Base-by-base conservation (phyloP, 2,329 filamentous ascomycete genomes). In the Penicillium sp. region DNA sequence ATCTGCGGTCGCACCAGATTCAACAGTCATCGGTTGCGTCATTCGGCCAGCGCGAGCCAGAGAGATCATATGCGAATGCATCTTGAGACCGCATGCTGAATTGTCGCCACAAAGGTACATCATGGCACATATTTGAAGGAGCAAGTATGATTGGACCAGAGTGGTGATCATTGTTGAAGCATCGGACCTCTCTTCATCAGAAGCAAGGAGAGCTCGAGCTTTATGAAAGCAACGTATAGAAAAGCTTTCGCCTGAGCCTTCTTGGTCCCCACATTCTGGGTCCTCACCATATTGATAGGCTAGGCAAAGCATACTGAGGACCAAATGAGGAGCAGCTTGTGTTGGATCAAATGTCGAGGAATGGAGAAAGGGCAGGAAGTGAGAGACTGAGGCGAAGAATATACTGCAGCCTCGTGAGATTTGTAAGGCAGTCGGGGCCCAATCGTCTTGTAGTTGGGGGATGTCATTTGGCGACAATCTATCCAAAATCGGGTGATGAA, bases 91-190 rank as follows among this genome's bases (percentile, higher is more conserved):
- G 24, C 68, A 69, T 2, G 65, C 60, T 0, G 74, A 76, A 47
- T 71, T 61, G 1, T 66, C 56, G 0, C 74, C 73, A 56, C 74
- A 76, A 24, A 77, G 67, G 52, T 77, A 78, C 67, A 78, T 72
- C 68, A 77, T 77, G n/a, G 75, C 69, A 50, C 67, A 76, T 8
- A 77, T 71, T 48, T 78, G 68, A 2, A 78, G 69, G 7, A 79
- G 61, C 2, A 77, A 54, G 29, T 75, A 74, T 3, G 73, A 61
- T 53, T 79, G 76, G 0, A 78, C 67, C 14, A 73, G 56, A 5
- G 62, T 50, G 8, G 73, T 57, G 14, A 64, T 66, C 3, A 69
- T 47, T 10, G 53, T 35, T 16, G 55, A 32, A 38, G 58, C 56
- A 5, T 63, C 55, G 3, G 47, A 20, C 14, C 37, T 56, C 10